A percentile compares a stretch with the other conserved stretches of the same genome.
These are phyloP conservation scores for Nosema muscidifuracis DNA, from an alignment of 371 early-diverging fungal species.

Conservation along the genomic window DNA sequence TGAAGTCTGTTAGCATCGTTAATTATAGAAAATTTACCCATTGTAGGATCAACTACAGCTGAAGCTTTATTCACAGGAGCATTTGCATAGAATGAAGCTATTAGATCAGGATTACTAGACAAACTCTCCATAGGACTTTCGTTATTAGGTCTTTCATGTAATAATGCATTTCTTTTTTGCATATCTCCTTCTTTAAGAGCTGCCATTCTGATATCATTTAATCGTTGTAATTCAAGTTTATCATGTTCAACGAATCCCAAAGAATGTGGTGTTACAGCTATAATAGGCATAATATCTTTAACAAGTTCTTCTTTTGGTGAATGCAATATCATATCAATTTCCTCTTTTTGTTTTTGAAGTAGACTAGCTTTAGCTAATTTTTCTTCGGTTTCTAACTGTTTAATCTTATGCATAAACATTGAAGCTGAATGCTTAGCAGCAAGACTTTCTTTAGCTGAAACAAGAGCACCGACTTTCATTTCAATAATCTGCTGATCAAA, in stretches of 20 bases:
- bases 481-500: constrained; percentile 12
- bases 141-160: not conserved
- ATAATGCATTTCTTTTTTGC: constrained; percentile 9
- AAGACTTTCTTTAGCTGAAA: not conserved
- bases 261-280: constrained; percentile 11
- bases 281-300: constrained; percentile 8
- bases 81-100: not conserved
- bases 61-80: constrained; percentile 8
- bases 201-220: not conserved
- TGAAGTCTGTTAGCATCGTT: not conserved
- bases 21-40: not conserved
- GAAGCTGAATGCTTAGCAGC: not conserved
- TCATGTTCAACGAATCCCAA: constrained; percentile 13
- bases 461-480: constrained; percentile 1
- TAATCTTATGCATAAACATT: not conserved
- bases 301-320: constrained; percentile 6
- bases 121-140: not conserved
- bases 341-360: not conserved
- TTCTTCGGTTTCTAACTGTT: not conserved
- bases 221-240: not conserved
- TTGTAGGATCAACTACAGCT: constrained; percentile 5
- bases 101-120: not conserved
- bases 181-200: not conserved
- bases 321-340: not conserved
- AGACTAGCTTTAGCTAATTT: not conserved